A percentile compares a stretch with the other conserved stretches of the same genome.
phyloP scores from a whole-genome alignment of 2,329 filamentous ascomycete genomes.

The Pseudovirgaria hyperparasitica region DNA sequence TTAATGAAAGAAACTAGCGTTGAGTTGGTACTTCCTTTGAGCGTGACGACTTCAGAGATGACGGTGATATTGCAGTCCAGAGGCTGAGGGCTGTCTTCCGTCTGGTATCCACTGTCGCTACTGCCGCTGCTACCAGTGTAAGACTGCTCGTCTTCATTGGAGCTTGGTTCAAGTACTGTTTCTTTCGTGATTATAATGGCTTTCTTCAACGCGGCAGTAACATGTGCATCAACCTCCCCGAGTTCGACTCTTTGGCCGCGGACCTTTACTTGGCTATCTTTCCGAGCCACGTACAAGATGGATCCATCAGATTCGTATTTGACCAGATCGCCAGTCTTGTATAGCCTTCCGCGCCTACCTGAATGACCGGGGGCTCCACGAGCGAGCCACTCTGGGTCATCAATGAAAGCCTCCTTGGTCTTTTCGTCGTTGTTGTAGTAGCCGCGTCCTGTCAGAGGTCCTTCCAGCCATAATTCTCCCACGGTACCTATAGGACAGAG shows the following conservation, averaged over 20 bases:
- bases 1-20: constrained; percentile 4
- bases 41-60: constrained; percentile 3
- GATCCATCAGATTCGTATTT: constrained; percentile 7
- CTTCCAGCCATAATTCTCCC: constrained; percentile 10
- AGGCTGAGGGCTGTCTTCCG: constrained; percentile 11
- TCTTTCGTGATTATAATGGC: constrained; percentile 2
- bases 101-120: neutral
- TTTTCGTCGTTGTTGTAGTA: constrained; percentile 11
- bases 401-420: constrained; percentile 19
- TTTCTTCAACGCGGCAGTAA: constrained; percentile 20
- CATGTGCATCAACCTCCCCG: constrained; percentile 22
- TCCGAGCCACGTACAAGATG: constrained; percentile 9
- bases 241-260: constrained; percentile 28
- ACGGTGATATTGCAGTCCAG: too few species aligned
- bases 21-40: constrained; percentile 2
- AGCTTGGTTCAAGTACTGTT: too few species aligned
- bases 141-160: too few species aligned
- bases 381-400: constrained; percentile 8
- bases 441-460: constrained; percentile 7
- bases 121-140: neutral
- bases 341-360: constrained; percentile 30
- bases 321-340: constrained; percentile 9
- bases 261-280: constrained; percentile 15
- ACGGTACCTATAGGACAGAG: constrained; percentile 30
- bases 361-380: too few species aligned